Base-by-base conservation (phyloP, 306 rosid genomes). In the Corylus americana region DNA sequence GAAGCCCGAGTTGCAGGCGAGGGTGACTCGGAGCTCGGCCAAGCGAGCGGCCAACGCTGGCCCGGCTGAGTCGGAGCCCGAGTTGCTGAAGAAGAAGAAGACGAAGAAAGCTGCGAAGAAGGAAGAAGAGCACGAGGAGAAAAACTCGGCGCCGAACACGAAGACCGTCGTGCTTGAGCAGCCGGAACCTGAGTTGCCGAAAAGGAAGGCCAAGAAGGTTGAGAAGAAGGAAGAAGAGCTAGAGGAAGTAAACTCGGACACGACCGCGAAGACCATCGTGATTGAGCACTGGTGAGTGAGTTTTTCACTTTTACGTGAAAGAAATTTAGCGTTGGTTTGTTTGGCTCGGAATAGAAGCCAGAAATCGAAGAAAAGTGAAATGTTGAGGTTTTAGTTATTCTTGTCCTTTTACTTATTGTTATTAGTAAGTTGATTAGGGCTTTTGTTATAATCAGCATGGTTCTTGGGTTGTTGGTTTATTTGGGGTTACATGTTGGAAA, bases 271-370 rank as follows among this genome's bases (percentile, higher is more conserved):
- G 71, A 79, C 85, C n/a, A 70, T 88, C 27, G 79, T 86, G 78
- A 81, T 88, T 76, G 91, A 88, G 75, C 88, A 82, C 79, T 88
- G 91, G 91, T 88, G 51, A 71, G 82, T 57, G 44, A 29, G n/a
- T 70, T 39, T 42, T 25, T 53, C 2, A 42, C 29, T 2, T 53
- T 55, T 8, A 55, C 37, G 17, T 25, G 44, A 50, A 48, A 10
- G 77, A 51, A 51, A 29, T 13, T 3, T 54, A 22, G 42, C 49
- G 3, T 11, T 37, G 31, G 51, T 64, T 64, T 22, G 35, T 35
- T 64, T 35, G 47, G 47, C 13, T 31, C 35, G 70, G 70, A 64
- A 35, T 64, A 35, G 18, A 37, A 64, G 20, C 20, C 42, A 35
- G 35, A 25, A 10, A 59, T 61, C 67, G 16, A 64, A 35, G 47